phyloP scores from a whole-genome alignment of 805 yeast species.

The Starmerella etchellsii region DNA sequence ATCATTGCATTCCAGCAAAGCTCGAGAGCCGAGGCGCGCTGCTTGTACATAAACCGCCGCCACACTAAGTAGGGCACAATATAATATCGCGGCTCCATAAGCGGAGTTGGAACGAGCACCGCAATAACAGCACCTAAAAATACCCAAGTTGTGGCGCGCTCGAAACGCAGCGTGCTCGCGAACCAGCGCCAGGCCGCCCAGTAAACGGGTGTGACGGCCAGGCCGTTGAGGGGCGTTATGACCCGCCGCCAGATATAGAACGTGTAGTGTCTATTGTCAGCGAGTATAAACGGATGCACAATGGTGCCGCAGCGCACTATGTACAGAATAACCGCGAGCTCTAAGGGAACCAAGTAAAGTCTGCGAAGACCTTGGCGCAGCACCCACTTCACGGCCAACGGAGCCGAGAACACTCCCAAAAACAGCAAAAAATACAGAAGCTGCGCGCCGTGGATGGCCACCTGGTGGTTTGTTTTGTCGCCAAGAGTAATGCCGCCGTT shows the following conservation, averaged over 20 bases:
- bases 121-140: slow-evolving; percentile 40
- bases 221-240: slow-evolving; percentile 27
- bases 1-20: slow-evolving; percentile 48
- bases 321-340: slow-evolving; percentile 12
- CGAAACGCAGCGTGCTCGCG: slow-evolving; percentile 24
- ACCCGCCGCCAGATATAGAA: slow-evolving; percentile 71
- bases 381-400: slow-evolving; percentile 48
- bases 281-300: slow-evolving; percentile 79
- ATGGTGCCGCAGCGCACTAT: slow-evolving; percentile 34
- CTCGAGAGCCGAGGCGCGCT: slow-evolving; percentile 31
- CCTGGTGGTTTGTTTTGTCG: slow-evolving; percentile 72
- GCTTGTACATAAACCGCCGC: slow-evolving; percentile 16
- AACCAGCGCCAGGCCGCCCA: slow-evolving; percentile 40
- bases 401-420: slow-evolving; percentile 51
- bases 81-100: slow-evolving; percentile 88
- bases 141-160: slow-evolving; percentile 26
- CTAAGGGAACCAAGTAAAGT: slow-evolving; percentile 3
- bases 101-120: slow-evolving; percentile 76
- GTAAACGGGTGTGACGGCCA: slow-evolving; percentile 51
- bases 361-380: neutral
- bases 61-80: slow-evolving; percentile 68
- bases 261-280: slow-evolving; percentile 89
- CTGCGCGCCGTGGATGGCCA: slow-evolving; percentile 65
- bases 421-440: slow-evolving; percentile 64
- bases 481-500: slow-evolving; percentile 88